Evolutionary conservation across 1,284 basidiomycete genomes (phyloP).

Genomic region (Gomphus bonarii): DNA sequence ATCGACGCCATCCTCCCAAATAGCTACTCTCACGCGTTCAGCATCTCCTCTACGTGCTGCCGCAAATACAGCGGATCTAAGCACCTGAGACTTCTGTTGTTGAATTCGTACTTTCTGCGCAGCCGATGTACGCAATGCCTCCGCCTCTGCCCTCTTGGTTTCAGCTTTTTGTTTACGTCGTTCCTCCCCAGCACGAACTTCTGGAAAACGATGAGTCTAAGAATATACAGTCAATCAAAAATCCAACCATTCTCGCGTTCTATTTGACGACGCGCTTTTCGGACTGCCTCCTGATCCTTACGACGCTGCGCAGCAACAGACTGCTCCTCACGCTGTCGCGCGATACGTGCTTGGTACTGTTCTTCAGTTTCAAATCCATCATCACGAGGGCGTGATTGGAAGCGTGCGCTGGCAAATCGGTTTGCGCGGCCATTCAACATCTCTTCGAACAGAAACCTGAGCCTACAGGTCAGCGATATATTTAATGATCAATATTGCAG

Average conservation of each 20-base stretch:
- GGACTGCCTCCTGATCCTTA: constrained; percentile 31
- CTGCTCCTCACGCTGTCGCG: constrained; percentile 39
- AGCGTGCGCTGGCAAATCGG: constrained; percentile 20
- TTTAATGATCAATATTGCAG: constrained; percentile 2
- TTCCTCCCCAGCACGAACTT: constrained; percentile 44
- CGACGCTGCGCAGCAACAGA: constrained; percentile 41
- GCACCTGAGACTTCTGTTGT: constrained; percentile 38
- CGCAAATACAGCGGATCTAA: constrained; percentile 49
- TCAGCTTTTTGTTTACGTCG: constrained; percentile 45
- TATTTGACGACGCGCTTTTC: constrained; percentile 34
- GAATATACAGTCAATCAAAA: constrained; percentile 1
- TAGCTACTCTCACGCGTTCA: constrained; percentile 44
- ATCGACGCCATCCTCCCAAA: constrained; percentile 62
- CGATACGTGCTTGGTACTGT: constrained; percentile 41
- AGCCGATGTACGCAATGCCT: constrained; percentile 39
- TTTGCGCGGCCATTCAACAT: constrained; percentile 29
- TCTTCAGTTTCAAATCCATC: constrained; percentile 32
- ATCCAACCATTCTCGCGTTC: constrained; percentile 43
- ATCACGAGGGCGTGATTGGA: constrained; percentile 12
- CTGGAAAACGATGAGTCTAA: constrained; percentile 16
- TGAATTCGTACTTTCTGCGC: constrained; percentile 36
- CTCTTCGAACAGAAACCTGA: constrained; percentile 40
- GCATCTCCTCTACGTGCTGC: constrained; percentile 47
- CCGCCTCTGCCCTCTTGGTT: constrained; percentile 44
- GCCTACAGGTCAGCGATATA: neutral